A percentile compares a stretch with the other conserved stretches of the same genome.
Conservation (phyloP, 257 asterid genomes). For the Pogostemon cablin region DNA sequence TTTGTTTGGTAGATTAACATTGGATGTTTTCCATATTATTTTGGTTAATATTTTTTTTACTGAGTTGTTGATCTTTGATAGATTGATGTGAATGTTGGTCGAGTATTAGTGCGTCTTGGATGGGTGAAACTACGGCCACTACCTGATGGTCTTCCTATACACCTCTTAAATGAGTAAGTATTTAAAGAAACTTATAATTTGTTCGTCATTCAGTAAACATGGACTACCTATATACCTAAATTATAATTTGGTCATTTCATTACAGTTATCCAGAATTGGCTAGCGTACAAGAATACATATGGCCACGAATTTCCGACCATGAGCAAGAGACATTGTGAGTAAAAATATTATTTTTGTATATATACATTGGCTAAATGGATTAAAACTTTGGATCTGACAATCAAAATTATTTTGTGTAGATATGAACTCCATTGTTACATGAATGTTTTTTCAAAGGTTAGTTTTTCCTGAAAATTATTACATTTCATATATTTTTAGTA, state of each 20-base stretch:
- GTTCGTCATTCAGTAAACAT: too few relatives aligned
- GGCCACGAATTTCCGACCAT: constrained; percentile 52
- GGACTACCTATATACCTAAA: too few relatives aligned
- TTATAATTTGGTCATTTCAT: neutral
- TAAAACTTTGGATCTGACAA: neutral
- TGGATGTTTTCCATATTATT: too few relatives aligned
- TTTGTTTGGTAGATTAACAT: too few relatives aligned
- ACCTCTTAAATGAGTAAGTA: constrained; percentile 53
- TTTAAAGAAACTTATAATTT: neutral
- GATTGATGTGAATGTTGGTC: constrained; percentile 72
- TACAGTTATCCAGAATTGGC: constrained; percentile 57
- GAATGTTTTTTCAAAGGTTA: constrained; percentile 63
- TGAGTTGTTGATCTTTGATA: neutral
- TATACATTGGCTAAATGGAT: neutral
- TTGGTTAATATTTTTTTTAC: too few relatives aligned
- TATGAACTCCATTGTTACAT: constrained; percentile 58
- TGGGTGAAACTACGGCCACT: constrained; percentile 73
- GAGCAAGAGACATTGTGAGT: constrained; percentile 38
- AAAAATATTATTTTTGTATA: neutral
- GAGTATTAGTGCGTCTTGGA: constrained; percentile 62
- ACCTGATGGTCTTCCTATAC: constrained; percentile 52
- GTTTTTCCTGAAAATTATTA: neutral
- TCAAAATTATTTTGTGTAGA: constrained; percentile 35
- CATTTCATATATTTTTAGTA: too few relatives aligned
- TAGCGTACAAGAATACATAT: constrained; percentile 54